Evolutionary conservation across 2,329 filamentous ascomycete genomes (phyloP).

Genomic region (Plectosphaerella sp.): DNA sequence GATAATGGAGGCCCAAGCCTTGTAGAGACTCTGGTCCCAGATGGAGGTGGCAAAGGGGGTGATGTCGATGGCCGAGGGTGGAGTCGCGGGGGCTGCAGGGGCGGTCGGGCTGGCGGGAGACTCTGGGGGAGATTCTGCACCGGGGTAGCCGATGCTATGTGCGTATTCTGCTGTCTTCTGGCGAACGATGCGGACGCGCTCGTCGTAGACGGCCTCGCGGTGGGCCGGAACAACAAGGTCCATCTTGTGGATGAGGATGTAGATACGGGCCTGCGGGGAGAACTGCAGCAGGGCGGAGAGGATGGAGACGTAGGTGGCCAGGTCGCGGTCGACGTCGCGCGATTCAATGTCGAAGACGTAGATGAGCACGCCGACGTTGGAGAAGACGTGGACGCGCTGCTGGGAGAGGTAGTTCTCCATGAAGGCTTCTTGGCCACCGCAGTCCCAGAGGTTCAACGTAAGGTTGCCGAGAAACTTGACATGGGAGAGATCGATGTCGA

Average conservation of each 20-base stretch:
- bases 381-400: constrained; percentile 94
- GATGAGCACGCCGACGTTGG: constrained; percentile 92
- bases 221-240: constrained; percentile 81
- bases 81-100: constrained; percentile 8
- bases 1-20: constrained; percentile 97
- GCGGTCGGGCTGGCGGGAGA: constrained; percentile 18
- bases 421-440: constrained; percentile 96
- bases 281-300: constrained; percentile 84
- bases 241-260: constrained; percentile 98
- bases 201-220: constrained; percentile 78
- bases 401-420: constrained; percentile 98
- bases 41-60: constrained; percentile 94
- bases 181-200: constrained; percentile 73
- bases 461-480: constrained; percentile 98
- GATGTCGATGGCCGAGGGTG: constrained; percentile 52
- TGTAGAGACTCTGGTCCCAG: constrained; percentile 98
- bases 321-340: constrained; percentile 86
- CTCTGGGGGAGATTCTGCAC: constrained; percentile 22
- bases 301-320: constrained; percentile 88
- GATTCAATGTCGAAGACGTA: constrained; percentile 99
- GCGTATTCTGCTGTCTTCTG: constrained; percentile 62
- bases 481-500: constrained; percentile 97
- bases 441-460: constrained; percentile 97
- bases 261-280: constrained; percentile 76
- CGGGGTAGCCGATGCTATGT: constrained; percentile 28